Percentiles rank a stretch among this genome's conserved stretches.
Evolutionary conservation across 148 eudicot genomes (phyloP).

Genomic region (Camellia sinensis): DNA sequence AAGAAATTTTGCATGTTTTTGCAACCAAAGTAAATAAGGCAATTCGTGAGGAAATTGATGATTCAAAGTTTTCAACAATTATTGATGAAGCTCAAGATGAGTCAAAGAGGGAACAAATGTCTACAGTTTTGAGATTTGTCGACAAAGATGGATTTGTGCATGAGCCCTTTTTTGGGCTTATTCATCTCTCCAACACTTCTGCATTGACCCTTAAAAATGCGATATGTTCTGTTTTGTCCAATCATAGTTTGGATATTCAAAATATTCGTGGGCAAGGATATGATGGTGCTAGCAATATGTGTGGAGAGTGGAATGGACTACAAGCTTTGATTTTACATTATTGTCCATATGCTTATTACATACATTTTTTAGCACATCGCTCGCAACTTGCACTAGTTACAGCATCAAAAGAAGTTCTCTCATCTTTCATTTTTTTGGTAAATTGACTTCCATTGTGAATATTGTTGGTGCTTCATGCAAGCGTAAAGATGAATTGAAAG

Average conservation of each 20-base stretch:
- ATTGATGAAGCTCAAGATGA: too few relatives aligned
- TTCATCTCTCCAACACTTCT: not conserved
- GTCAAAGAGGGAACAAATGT: too few relatives aligned
- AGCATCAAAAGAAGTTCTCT: not conserved
- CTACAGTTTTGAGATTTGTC: not conserved
- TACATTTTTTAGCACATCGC: not conserved
- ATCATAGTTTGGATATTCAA: not conserved
- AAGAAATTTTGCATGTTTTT: too few relatives aligned
- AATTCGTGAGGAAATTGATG: too few relatives aligned
- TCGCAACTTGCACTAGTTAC: not conserved
- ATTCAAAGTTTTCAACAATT: too few relatives aligned
- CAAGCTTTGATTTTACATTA: too few relatives aligned
- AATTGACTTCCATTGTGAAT: not conserved
- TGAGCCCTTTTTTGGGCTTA: not conserved
- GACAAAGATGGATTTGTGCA: not conserved
- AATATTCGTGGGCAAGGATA: not conserved
- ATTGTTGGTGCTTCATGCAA: not conserved
- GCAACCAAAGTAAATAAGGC: too few relatives aligned
- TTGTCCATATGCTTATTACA: too few relatives aligned
- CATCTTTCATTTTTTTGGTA: not conserved
- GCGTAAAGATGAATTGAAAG: not conserved
- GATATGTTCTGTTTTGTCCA: not conserved
- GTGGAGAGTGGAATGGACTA: too few relatives aligned
- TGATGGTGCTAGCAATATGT: not conserved
- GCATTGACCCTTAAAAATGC: not conserved